Percentiles rank a stretch among this genome's conserved stretches.
These are phyloP conservation scores for Alternaria angustiovoidea DNA, from an alignment of 2,329 filamentous ascomycete species.

Conservation along the genomic window DNA sequence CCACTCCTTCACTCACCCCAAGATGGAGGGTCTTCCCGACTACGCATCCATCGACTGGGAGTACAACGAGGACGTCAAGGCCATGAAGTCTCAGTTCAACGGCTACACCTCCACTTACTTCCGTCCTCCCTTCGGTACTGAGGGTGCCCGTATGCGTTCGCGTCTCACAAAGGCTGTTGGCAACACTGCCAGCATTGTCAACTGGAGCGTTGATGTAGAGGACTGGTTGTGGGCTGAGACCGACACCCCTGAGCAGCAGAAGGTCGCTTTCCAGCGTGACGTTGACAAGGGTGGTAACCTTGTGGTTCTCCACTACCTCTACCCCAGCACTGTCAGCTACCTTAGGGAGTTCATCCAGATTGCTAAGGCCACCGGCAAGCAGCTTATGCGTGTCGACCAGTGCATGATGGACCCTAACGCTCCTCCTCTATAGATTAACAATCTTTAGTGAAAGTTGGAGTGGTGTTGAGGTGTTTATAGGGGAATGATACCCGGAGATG, in stretches of 20 bases:
- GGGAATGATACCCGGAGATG: background rate
- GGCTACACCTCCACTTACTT: constrained; percentile 62
- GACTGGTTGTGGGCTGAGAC: constrained; percentile 73
- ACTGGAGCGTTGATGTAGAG: constrained; percentile 75
- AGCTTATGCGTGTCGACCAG: constrained; percentile 72
- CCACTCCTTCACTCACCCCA: constrained; percentile 74
- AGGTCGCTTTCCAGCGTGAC: constrained; percentile 70
- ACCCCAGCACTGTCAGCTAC: constrained; percentile 69
- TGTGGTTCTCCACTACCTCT: constrained; percentile 75
- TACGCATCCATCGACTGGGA: constrained; percentile 68
- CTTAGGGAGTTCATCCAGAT: constrained; percentile 70
- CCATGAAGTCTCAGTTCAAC: constrained; percentile 53
- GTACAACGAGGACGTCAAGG: constrained; percentile 64
- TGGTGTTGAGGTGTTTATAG: background rate
- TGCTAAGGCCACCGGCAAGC: constrained; percentile 69
- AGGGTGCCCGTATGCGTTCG: constrained; percentile 72
- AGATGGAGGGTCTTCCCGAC: constrained; percentile 66
- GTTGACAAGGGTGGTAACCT: constrained; percentile 69
- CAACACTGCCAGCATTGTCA: constrained; percentile 65
- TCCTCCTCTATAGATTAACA: constrained; percentile 42
- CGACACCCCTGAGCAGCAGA: constrained; percentile 70
- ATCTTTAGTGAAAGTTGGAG: background rate
- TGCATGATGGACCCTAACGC: constrained; percentile 70
- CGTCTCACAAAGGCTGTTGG: constrained; percentile 61
- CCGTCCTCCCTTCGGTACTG: constrained; percentile 73